These are phyloP conservation scores for Fusarium metavorans DNA, from an alignment of 2,329 filamentous ascomycete genomes.

Conservation along the genomic window DNA sequence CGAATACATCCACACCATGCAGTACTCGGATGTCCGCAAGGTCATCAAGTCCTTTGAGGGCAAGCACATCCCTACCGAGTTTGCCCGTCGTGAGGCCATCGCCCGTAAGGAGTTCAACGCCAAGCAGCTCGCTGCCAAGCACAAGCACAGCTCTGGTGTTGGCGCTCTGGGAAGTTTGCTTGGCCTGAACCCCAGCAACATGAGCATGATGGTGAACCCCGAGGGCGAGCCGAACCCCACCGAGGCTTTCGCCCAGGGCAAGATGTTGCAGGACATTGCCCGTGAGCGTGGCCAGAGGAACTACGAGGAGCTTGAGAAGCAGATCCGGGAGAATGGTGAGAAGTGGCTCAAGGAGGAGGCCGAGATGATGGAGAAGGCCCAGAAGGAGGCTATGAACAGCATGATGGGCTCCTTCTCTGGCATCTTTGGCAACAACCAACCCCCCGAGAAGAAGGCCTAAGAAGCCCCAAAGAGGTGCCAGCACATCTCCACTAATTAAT, in stretches of 20 bases:
- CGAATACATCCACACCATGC: conserved; percentile 96
- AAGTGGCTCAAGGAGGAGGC: conserved; percentile 97
- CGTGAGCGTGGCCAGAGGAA: conserved; percentile 91
- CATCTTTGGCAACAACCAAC: conserved; percentile 39
- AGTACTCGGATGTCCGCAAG: conserved; percentile 86
- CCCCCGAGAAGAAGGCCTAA: conserved; percentile 43
- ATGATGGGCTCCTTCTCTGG: conserved; percentile 82
- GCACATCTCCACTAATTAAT: conserved; percentile 48
- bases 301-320: conserved; percentile 89
- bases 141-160: conserved; percentile 68
- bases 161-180: conserved; percentile 78
- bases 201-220: conserved; percentile 69
- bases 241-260: conserved; percentile 88
- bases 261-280: conserved; percentile 96
- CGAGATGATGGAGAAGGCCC: conserved; percentile 85
- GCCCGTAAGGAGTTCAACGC: conserved; percentile 88
- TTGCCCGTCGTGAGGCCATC: conserved; percentile 86
- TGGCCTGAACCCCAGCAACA: conserved; percentile 79
- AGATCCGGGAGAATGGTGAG: conserved; percentile 93
- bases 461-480: conserved; percentile 18
- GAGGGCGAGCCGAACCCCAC: conserved; percentile 78
- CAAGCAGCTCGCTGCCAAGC: conserved; percentile 76
- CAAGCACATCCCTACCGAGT: conserved; percentile 89
- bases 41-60: conserved; percentile 90
- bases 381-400: conserved; percentile 90